Conservation (phyloP, 2,329 filamentous ascomycete species). For the Clonostachys rhizophaga region DNA sequence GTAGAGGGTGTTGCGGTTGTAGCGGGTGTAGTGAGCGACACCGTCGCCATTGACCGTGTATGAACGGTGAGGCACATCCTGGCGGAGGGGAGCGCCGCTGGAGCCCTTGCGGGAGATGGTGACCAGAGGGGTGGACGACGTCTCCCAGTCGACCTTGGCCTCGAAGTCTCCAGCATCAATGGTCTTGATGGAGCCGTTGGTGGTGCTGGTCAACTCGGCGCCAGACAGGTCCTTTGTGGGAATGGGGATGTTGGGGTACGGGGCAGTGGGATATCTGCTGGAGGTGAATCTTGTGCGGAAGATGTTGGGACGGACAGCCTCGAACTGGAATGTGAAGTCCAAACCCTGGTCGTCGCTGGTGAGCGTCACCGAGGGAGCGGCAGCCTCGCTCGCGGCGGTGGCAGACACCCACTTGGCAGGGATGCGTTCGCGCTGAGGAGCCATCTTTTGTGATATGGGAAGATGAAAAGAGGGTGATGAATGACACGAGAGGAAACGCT, state of each 20-base stretch:
- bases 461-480: too few relatives aligned
- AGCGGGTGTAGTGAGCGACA: slow-evolving; percentile 60
- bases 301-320: slow-evolving; percentile 55
- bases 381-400: background rate
- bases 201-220: slow-evolving; percentile 19
- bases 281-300: slow-evolving; percentile 67
- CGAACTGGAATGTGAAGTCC: slow-evolving; percentile 56
- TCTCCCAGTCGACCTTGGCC: slow-evolving; percentile 5
- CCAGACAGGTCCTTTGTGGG: slow-evolving; percentile 25
- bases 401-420: background rate
- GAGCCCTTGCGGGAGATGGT: slow-evolving; percentile 39
- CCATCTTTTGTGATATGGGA: background rate
- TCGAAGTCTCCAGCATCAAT: slow-evolving; percentile 21
- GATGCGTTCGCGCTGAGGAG: background rate
- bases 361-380: background rate
- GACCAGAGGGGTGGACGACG: slow-evolving; percentile 39
- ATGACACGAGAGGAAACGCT: too few relatives aligned
- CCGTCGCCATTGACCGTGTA: slow-evolving; percentile 59
- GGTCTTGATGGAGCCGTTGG: slow-evolving; percentile 22
- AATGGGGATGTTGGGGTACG: slow-evolving; percentile 55
- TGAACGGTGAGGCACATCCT: slow-evolving; percentile 60
- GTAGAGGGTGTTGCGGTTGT: slow-evolving; percentile 59
- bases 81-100: slow-evolving; percentile 44
- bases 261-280: slow-evolving; percentile 55
- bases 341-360: background rate